These are phyloP conservation scores for Sclerotinia trifoliorum DNA, from an alignment of 2,329 filamentous ascomycete genomes.

Conservation along the genomic window DNA sequence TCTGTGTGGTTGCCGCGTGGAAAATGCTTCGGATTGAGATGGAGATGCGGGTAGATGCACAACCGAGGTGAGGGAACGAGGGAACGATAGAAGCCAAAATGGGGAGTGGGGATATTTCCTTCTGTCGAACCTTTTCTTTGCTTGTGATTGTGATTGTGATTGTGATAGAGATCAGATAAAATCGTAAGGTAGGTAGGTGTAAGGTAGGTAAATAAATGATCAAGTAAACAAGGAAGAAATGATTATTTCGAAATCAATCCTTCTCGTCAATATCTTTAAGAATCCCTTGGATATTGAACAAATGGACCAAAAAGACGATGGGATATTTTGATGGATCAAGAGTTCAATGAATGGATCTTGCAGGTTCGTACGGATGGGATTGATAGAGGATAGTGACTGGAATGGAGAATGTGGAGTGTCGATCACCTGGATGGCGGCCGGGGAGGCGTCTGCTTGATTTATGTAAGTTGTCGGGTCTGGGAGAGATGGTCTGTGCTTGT, in stretches of 20 bases:
- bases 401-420: constrained; percentile 41
- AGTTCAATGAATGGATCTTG: neutral
- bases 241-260: neutral
- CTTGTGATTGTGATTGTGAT: neutral
- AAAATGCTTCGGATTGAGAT: neutral
- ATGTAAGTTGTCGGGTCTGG: constrained; percentile 39
- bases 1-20: constrained; percentile 2
- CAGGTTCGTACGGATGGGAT: neutral
- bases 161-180: neutral
- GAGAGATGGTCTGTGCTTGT: constrained; percentile 31
- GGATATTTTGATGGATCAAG: neutral
- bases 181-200: neutral
- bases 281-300: neutral
- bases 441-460: constrained; percentile 40
- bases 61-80: constrained; percentile 13
- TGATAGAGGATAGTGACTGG: constrained; percentile 14
- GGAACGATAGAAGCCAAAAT: constrained; percentile 9
- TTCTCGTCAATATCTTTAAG: neutral
- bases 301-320: neutral
- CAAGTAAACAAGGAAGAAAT: no score
- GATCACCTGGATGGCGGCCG: constrained; percentile 44
- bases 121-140: neutral
- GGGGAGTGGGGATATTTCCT: neutral
- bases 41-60: constrained; percentile 8
- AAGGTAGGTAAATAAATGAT: neutral